Conservation (phyloP, 2,329 filamentous ascomycete genomes). For the Calycina herbarum region DNA sequence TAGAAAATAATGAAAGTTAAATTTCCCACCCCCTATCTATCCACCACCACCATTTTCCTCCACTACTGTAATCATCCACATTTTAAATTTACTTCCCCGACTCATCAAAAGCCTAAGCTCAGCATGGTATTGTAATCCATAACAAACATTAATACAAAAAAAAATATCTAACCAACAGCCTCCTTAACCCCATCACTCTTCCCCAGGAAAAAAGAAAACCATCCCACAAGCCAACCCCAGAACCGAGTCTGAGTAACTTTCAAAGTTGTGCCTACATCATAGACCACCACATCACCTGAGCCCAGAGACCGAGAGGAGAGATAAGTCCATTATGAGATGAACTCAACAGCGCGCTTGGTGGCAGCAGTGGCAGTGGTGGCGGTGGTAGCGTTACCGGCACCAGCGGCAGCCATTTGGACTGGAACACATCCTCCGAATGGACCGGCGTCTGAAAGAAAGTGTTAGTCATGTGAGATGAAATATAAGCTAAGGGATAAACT, state of each 20-base stretch:
- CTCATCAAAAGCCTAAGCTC: no score
- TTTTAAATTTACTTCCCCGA: no score
- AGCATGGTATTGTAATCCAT: background rate
- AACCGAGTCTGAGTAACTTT: background rate
- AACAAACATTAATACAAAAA: background rate
- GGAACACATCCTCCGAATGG: conserved; percentile 64
- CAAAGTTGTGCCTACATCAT: background rate
- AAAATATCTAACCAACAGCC: background rate
- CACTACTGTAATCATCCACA: no score
- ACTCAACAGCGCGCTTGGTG: conserved; percentile 1
- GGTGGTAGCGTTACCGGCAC: conserved; percentile 21
- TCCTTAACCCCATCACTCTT: background rate
- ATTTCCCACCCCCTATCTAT: no score
- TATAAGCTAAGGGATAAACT: background rate
- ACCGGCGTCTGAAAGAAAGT: conserved; percentile 44
- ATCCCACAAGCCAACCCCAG: background rate
- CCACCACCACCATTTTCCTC: no score
- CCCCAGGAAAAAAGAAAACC: background rate
- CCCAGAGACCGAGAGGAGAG: background rate
- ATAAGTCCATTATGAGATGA: background rate
- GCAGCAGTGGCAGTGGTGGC: background rate
- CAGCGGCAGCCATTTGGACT: conserved; percentile 47
- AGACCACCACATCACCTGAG: background rate
- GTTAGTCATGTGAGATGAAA: background rate
- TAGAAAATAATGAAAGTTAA: no score